A percentile compares a stretch with the other conserved stretches of the same genome.
These are phyloP conservation scores for Haplographium delicatum DNA, from an alignment of 495 filamentous ascomycete genomes.

Conservation along the genomic window DNA sequence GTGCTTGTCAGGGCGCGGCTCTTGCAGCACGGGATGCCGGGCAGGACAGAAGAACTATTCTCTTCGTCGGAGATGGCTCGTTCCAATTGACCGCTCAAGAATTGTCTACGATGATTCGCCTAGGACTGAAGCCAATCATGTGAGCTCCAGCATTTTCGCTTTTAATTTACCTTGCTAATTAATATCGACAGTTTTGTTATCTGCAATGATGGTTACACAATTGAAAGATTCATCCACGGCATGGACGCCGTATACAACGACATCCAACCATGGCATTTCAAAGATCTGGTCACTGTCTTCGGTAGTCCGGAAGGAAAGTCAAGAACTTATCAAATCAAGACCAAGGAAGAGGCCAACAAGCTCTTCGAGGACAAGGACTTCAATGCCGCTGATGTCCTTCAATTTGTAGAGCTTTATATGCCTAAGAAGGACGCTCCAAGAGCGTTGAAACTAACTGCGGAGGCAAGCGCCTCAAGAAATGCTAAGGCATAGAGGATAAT, in stretches of 20 bases:
- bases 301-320: slow-evolving; percentile 48
- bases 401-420: slow-evolving; percentile 88
- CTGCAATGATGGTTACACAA: slow-evolving; percentile 72
- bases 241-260: slow-evolving; percentile 79
- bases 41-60: slow-evolving; percentile 56
- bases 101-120: slow-evolving; percentile 77
- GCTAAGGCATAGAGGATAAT: slow-evolving; percentile 22
- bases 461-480: slow-evolving; percentile 57
- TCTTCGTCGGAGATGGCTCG: slow-evolving; percentile 86
- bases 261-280: slow-evolving; percentile 67
- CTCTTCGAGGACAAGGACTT: slow-evolving; percentile 67
- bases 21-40: slow-evolving; percentile 61
- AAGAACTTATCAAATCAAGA: slow-evolving; percentile 64
- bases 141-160: slow-evolving; percentile 33
- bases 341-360: slow-evolving; percentile 60
- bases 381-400: slow-evolving; percentile 36
- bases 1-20: slow-evolving; percentile 71
- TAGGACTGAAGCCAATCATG: slow-evolving; percentile 74
- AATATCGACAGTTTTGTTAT: slow-evolving; percentile 56
- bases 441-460: slow-evolving; percentile 65
- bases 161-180: background rate
- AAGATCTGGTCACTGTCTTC: slow-evolving; percentile 61
- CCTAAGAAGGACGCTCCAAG: slow-evolving; percentile 73
- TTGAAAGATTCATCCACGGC: slow-evolving; percentile 71
- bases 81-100: slow-evolving; percentile 84